Evolutionary conservation across 2,329 filamentous ascomycete genomes (phyloP).

Genomic region (Boeremia lycopersici): DNA sequence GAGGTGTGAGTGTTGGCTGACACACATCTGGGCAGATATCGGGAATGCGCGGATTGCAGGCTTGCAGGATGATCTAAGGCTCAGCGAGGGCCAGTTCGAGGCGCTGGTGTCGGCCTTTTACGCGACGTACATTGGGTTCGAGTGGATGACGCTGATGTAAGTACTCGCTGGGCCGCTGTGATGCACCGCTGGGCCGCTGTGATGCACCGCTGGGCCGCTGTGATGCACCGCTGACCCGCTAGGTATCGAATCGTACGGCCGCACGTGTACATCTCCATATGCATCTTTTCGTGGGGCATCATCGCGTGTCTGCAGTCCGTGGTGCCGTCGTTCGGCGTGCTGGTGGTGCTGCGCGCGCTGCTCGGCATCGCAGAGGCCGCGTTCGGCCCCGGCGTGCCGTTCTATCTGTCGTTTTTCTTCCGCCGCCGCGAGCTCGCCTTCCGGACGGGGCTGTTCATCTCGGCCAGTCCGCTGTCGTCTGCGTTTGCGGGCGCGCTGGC

Average conservation of each 20-base stretch:
- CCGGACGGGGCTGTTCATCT: constrained; percentile 84
- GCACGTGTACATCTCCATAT: constrained; percentile 65
- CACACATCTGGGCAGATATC: constrained; percentile 53
- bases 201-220: no score
- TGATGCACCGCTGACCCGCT: constrained; percentile 3
- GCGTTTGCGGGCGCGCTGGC: constrained; percentile 79
- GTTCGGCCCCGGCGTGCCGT: constrained; percentile 67
- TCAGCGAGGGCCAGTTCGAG: constrained; percentile 64
- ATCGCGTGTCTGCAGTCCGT: constrained; percentile 73
- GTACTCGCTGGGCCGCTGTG: no score
- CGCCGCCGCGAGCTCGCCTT: constrained; percentile 76
- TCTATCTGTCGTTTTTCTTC: constrained; percentile 69
- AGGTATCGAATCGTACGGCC: constrained; percentile 64
- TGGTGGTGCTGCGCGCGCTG: constrained; percentile 65
- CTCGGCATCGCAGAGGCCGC: constrained; percentile 66
- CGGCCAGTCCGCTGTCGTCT: constrained; percentile 67
- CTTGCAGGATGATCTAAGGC: constrained; percentile 58
- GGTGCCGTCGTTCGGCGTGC: constrained; percentile 55
- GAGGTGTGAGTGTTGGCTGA: constrained; percentile 13
- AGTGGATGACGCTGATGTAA: constrained; percentile 69
- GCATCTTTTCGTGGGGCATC: constrained; percentile 80
- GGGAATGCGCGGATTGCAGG: constrained; percentile 69
- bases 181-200: no score
- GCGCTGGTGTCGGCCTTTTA: constrained; percentile 69
- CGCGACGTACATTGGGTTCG: constrained; percentile 66